These are phyloP conservation scores for Penicillium fimorum DNA, from an alignment of 495 filamentous ascomycete genomes.

Conservation along the genomic window DNA sequence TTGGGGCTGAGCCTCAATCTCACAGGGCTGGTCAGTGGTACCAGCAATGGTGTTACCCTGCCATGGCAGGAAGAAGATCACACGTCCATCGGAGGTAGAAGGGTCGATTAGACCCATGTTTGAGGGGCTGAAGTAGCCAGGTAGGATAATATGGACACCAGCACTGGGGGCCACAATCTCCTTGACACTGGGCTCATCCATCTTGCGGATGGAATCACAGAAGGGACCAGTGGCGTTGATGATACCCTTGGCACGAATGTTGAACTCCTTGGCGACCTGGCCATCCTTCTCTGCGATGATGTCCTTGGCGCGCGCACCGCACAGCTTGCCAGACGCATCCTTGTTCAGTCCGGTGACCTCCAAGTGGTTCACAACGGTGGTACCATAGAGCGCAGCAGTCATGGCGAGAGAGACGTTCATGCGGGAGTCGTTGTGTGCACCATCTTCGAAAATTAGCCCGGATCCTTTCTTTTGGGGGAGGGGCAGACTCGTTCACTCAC, in stretches of 20 bases:
- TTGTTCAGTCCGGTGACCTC: constrained; percentile 86
- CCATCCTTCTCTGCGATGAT: constrained; percentile 61
- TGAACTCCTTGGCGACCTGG: constrained; percentile 58
- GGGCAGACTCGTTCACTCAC: constrained; percentile 35
- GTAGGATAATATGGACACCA: constrained; percentile 91
- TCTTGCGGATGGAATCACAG: constrained; percentile 87
- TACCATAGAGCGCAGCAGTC: constrained; percentile 92
- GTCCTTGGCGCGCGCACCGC: constrained; percentile 77
- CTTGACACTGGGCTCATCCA: constrained; percentile 71
- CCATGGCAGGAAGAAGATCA: constrained; percentile 99
- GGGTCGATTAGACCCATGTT: constrained; percentile 98
- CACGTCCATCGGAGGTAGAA: constrained; percentile 87
- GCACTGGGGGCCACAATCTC: constrained; percentile 94
- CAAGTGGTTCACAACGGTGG: constrained; percentile 88
- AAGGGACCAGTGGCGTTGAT: constrained; percentile 98
- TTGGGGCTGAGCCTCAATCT: constrained; percentile 76
- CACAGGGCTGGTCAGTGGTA: constrained; percentile 88
- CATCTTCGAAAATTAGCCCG: constrained; percentile 52
- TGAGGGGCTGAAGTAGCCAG: constrained; percentile 90
- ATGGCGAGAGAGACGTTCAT: constrained; percentile 98
- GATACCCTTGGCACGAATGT: constrained; percentile 82
- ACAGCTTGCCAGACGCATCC: constrained; percentile 72
- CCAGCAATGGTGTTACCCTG: constrained; percentile 98
- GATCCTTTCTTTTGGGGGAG: not conserved
- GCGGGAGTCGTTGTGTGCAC: constrained; percentile 95